These are phyloP conservation scores for Begonia masoniana DNA, from an alignment of 306 rosid species.

Conservation along the genomic window DNA sequence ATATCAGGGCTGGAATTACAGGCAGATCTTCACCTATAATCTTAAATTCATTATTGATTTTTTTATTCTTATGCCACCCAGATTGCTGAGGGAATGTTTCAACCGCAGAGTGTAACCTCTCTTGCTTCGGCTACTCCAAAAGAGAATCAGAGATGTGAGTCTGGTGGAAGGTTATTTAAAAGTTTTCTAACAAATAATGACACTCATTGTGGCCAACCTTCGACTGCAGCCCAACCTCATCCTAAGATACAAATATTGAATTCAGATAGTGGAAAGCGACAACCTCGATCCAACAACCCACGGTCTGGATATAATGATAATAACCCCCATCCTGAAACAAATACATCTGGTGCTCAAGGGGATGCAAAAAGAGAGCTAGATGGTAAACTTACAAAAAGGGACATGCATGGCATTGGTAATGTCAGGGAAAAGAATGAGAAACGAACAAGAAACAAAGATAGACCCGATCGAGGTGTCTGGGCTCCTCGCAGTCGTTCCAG, in stretches of 20 bases:
- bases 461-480: slow-evolving; percentile 99
- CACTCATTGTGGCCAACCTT: slow-evolving; percentile 41
- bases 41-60: not conserved
- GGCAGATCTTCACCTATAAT: not conserved
- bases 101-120: slow-evolving; percentile 29
- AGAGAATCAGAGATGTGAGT: slow-evolving; percentile 67
- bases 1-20: too few relatives aligned
- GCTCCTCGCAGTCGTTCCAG: slow-evolving; percentile 80
- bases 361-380: slow-evolving; percentile 42
- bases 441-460: slow-evolving; percentile 81
- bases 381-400: slow-evolving; percentile 48
- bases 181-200: slow-evolving; percentile 53
- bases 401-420: slow-evolving; percentile 32
- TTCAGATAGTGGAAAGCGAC: slow-evolving; percentile 55
- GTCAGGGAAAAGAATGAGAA: slow-evolving; percentile 59
- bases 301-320: slow-evolving; percentile 41
- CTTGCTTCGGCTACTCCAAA: slow-evolving; percentile 36
- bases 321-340: slow-evolving; percentile 30
- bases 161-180: slow-evolving; percentile 60
- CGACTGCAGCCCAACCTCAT: slow-evolving; percentile 32
- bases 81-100: slow-evolving; percentile 32
- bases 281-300: slow-evolving; percentile 29
- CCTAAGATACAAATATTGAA: slow-evolving; percentile 7
- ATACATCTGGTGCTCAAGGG: slow-evolving; percentile 39
- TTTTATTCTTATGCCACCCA: slow-evolving; percentile 3